A percentile compares a stretch with the other conserved stretches of the same genome.
Conservation (phyloP, 2,329 filamentous ascomycete species). For the Dactylella cylindrospora region DNA sequence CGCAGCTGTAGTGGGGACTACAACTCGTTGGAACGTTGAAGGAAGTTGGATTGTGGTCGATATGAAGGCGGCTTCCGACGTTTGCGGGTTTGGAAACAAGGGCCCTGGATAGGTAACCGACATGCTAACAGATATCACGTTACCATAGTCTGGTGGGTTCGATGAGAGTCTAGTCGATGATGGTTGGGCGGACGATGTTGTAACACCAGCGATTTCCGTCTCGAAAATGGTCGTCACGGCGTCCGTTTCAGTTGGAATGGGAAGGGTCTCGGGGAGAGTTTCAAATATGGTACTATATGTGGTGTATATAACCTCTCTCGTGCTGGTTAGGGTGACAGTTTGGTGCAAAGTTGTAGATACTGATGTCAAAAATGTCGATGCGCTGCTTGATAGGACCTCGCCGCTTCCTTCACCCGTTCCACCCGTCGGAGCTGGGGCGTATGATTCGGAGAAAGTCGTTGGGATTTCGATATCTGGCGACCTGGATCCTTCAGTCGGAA, state of each 20-base stretch:
- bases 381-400: not conserved
- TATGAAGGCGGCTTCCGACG: not conserved
- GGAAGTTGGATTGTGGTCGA: slow-evolving; percentile 14
- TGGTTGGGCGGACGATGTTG: not conserved
- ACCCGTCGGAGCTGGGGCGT: not conserved
- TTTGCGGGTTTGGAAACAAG: slow-evolving; percentile 11
- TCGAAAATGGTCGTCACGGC: slow-evolving; percentile 25
- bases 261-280: slow-evolving; percentile 5
- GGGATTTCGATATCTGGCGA: slow-evolving; percentile 9
- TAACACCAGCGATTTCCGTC: slow-evolving; percentile 6
- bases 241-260: slow-evolving; percentile 8
- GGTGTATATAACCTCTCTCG: not conserved
- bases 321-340: slow-evolving; percentile 1
- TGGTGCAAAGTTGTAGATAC: not conserved
- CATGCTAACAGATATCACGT: slow-evolving; percentile 15
- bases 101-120: slow-evolving; percentile 21
- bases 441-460: not conserved
- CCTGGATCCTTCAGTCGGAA: not conserved
- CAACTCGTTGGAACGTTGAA: slow-evolving; percentile 7
- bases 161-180: not conserved
- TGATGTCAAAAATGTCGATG: not conserved
- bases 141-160: slow-evolving; percentile 18
- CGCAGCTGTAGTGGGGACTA: not conserved
- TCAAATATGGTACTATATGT: slow-evolving; percentile 1
- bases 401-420: too few species aligned